Evolutionary conservation across 2,329 filamentous ascomycete genomes (phyloP).

Genomic region (Dothidotthia symphoricarpi): DNA sequence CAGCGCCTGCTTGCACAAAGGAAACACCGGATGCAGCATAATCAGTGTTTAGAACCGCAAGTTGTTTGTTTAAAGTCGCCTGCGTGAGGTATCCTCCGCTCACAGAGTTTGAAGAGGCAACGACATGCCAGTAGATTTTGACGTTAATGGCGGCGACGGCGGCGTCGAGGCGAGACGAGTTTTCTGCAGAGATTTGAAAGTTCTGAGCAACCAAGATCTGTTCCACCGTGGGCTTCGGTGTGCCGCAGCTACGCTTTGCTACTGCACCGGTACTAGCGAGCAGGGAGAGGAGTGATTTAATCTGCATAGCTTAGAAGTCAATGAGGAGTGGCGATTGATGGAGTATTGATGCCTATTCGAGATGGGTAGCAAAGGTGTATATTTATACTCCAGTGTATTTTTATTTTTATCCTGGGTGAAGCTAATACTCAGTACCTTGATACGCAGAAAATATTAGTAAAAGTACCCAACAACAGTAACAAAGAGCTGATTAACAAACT

Average conservation of each 20-base stretch:
- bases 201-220: constrained; percentile 12
- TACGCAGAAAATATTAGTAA: too few relatives aligned
- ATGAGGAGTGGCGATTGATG: too few relatives aligned
- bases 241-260: constrained; percentile 16
- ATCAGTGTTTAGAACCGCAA: constrained; percentile 11
- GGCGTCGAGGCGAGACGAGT: constrained; percentile 8
- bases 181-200: constrained; percentile 7
- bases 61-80: constrained; percentile 8
- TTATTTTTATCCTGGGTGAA: too few relatives aligned
- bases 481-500: too few relatives aligned
- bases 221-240: constrained; percentile 14
- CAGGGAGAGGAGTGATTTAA: constrained; percentile 10
- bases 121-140: constrained; percentile 38
- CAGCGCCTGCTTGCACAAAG: constrained; percentile 12
- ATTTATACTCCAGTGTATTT: too few relatives aligned
- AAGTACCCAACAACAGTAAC: too few relatives aligned
- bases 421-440: too few relatives aligned
- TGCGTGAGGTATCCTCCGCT: constrained; percentile 12
- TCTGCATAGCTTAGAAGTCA: constrained; percentile 3
- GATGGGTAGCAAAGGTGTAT: too few relatives aligned
- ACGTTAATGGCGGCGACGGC: constrained; percentile 23
- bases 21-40: constrained; percentile 16
- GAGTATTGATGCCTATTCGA: too few relatives aligned
- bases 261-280: constrained; percentile 5
- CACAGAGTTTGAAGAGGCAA: constrained; percentile 21